Evolutionary conservation across 2,329 filamentous ascomycete genomes (phyloP), one percentile per base, ranked within the genome.

Genomic region (Amesomyces nigricolor): DNA sequence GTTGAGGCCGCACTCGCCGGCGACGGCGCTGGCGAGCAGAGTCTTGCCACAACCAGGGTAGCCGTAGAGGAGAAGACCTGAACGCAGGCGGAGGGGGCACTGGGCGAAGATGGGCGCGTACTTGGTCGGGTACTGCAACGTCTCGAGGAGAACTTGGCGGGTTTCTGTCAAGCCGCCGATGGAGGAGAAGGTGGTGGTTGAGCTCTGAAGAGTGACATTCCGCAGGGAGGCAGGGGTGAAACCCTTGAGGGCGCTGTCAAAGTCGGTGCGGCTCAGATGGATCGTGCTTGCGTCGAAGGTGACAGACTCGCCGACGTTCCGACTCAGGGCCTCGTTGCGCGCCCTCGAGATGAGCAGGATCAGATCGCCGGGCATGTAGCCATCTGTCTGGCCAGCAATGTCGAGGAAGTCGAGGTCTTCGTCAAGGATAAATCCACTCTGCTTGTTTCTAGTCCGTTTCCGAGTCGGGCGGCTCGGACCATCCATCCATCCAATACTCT

Each of bases 61-160:
- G 0, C 91, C 91, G 66, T 95, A 95, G 72, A 96, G 95, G 22
- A 95, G 72, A 62, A 96, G 95, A 63, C 91, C 91, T 19, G 89
- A 95, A 42, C 92, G 86, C 4, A 99, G 78, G n/a, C 94, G 88
- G 0, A 99, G 80, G 4, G 94, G 94, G 64, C 94, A 99, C 66
- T 95, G 89, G 4, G 91, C 91, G 67, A 99, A 99, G 61, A 99
- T 96, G 1, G 94, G 94, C 0, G 94, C 94, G 68, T 99, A 99
- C 57, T 94, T 96, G 1, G 95, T 99, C 0, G 94, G 94, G 66
- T 99, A 99, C 68, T 96, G 89, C 3, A 99, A 76, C 0, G 94
- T 99, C 72, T 99, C 94, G 8, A 99, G 80, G 3, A 99, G 79
- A n/a, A 89, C 90, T 64, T 91, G 87, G 4, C 95, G 85, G 1